A percentile compares a stretch with the other conserved stretches of the same genome.
Conservation (phyloP, 2,329 filamentous ascomycete genomes). For the Dothistroma septosporum region DNA sequence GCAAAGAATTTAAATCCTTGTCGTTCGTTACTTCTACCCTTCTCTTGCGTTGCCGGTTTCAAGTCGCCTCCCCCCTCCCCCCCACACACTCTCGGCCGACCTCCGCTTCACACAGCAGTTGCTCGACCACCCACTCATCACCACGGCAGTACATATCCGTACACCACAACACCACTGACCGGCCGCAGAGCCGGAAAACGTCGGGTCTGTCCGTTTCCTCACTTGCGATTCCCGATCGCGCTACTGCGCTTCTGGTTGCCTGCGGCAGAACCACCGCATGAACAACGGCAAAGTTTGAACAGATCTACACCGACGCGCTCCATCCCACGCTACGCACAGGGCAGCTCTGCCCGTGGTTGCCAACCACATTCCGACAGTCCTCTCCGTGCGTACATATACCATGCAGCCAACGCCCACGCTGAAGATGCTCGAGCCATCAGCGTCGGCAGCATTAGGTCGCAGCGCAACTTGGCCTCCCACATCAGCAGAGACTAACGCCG, state of each 20-base stretch:
- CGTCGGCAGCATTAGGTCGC: slow-evolving; percentile 6
- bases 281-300: slow-evolving; percentile 9
- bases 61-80: neutral
- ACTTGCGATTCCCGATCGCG: slow-evolving; percentile 10
- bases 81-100: neutral
- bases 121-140: neutral
- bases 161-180: slow-evolving; percentile 8
- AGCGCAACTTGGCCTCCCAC: slow-evolving; percentile 23
- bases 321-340: slow-evolving; percentile 15
- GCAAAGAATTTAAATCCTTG: neutral
- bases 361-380: slow-evolving; percentile 15
- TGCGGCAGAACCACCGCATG: slow-evolving; percentile 11
- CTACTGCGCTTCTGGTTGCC: slow-evolving; percentile 15
- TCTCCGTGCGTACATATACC: slow-evolving; percentile 15
- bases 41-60: neutral
- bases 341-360: slow-evolving; percentile 10
- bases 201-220: slow-evolving; percentile 7
- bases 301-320: slow-evolving; percentile 3
- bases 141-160: neutral
- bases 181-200: slow-evolving; percentile 10
- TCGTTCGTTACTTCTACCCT: slow-evolving; percentile 1
- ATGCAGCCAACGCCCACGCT: slow-evolving; percentile 19
- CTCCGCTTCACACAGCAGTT: neutral
- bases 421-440: slow-evolving; percentile 12
- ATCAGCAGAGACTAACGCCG: slow-evolving; percentile 6